phyloP scores from a whole-genome alignment of 2,329 filamentous ascomycete species.

The Xylaria sp. region DNA sequence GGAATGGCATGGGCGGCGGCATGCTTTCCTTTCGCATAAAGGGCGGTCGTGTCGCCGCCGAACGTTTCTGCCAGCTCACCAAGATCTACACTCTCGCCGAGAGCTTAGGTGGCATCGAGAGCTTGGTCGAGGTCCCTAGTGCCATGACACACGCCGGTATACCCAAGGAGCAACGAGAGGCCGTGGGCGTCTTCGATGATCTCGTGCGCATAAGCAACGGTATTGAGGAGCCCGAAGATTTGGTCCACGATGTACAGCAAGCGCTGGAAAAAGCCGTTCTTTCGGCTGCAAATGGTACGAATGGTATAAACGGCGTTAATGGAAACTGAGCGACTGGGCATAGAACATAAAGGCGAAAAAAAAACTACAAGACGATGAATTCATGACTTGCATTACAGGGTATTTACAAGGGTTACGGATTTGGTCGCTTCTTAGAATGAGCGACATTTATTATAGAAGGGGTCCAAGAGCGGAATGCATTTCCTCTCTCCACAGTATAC shows the following conservation, averaged over 20 bases:
- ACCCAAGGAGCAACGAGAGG: conserved; percentile 87
- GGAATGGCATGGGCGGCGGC: conserved; percentile 91
- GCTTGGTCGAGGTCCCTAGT: conserved; percentile 88
- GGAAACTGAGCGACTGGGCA: conserved; percentile 31
- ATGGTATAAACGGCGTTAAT: conserved; percentile 40
- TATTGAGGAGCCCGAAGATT: conserved; percentile 88
- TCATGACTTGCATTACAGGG: conserved; percentile 22
- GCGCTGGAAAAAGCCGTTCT: conserved; percentile 80
- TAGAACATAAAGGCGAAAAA: conserved; percentile 8
- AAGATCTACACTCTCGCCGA: conserved; percentile 94
- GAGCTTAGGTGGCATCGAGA: conserved; percentile 91
- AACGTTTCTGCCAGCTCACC: conserved; percentile 90
- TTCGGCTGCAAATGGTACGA: conserved; percentile 31
- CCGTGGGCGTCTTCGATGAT: conserved; percentile 93
- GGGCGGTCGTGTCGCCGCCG: conserved; percentile 85
- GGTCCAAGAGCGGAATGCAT: background rate
- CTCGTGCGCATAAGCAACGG: conserved; percentile 93
- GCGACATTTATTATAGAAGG: conserved; percentile 14
- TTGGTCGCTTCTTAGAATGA: background rate
- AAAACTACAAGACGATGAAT: conserved; percentile 12
- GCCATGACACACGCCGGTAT: conserved; percentile 99
- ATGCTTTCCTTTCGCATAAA: conserved; percentile 97
- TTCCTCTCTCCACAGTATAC: too few species aligned
- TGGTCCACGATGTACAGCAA: conserved; percentile 82
- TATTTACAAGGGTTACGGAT: conserved; percentile 4